Percentiles rank a stretch among this genome's conserved stretches.
Evolutionary conservation across 2,329 filamentous ascomycete genomes (phyloP).

Genomic region (Podosphaera xanthii): DNA sequence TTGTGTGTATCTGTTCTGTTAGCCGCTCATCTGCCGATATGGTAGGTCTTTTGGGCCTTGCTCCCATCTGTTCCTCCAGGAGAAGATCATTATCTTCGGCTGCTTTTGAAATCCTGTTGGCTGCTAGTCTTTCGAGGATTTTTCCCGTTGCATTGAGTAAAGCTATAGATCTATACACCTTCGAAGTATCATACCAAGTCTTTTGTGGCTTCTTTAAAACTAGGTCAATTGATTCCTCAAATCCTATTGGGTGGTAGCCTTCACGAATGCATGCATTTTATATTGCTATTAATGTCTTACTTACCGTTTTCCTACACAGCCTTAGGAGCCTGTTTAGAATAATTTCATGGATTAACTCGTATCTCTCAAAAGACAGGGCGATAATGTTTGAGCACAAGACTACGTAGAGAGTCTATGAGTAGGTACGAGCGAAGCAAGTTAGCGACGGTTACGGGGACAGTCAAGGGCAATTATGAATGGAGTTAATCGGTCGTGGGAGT

Average conservation of each 20-base stretch:
- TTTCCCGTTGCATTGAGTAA: conserved; percentile 5
- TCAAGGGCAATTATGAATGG: too few relatives aligned
- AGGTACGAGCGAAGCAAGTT: too few relatives aligned
- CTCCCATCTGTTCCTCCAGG: background rate
- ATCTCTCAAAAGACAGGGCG: too few relatives aligned
- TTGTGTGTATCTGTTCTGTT: background rate
- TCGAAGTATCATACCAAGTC: conserved; percentile 4
- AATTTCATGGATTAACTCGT: too few relatives aligned
- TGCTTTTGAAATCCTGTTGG: background rate
- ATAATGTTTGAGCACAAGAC: too few relatives aligned
- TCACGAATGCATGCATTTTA: background rate
- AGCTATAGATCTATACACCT: conserved; percentile 4
- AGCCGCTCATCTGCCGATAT: background rate
- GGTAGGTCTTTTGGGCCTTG: background rate
- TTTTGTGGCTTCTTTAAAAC: conserved; percentile 6
- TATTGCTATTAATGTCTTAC: background rate
- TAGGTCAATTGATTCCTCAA: conserved; percentile 3
- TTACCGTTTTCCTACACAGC: background rate
- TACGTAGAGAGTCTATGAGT: too few relatives aligned
- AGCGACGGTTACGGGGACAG: too few relatives aligned
- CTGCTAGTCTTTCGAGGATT: background rate
- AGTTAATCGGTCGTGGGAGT: too few relatives aligned
- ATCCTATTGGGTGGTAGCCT: background rate
- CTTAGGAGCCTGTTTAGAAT: background rate
- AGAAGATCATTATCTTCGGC: background rate